Base-by-base conservation (phyloP, 768 basidiomycete genomes). In the Phylloporus rhodoxanthus region DNA sequence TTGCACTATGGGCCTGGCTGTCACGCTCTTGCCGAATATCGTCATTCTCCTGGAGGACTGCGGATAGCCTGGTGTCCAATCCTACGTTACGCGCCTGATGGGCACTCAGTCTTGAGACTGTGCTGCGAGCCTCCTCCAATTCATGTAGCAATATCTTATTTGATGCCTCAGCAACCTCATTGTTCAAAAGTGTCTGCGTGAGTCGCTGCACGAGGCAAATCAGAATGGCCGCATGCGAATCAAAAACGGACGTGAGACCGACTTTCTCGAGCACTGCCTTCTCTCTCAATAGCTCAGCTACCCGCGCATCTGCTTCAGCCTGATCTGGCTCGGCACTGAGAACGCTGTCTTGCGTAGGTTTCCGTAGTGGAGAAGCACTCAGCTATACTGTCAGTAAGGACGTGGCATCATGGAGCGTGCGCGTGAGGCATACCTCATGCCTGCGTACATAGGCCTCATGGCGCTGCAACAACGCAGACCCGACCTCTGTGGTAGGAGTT, bases 1-100 rank as follows among this genome's bases (percentile, higher is more conserved):
- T 74, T 2, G 86, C 83, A 37, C 83, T 72, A 51, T 85, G 80
- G 9, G 76, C 68, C 55, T 90, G 87, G 45, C 75, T 75, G 48
- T 89, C 84, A 21, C 85, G 73, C 62, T 94, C 91, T 66, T 92
- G 89, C 52, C 80, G 84, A 67, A 87, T 76, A 63, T 94, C 91
- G 34, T 92, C 89, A 57, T 79, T 79, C 65, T 91, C 87, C 60
- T 84, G 83, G 45, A 82, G 70, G n/a, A 80, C 78, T 11, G 73
- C 67, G 11, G 77, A 75, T 26, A 93, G 65, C 10, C 80, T 79
- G 8, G 78, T 72, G 57, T 92, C 85, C 74, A 82, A 79, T 13
- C 85, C 86, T 14, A 82, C 72, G 14, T 84, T 78, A 43, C 84
- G 81, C 28, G 82, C 85, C 47, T 85, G 77, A 57, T 85, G 82